Evolutionary conservation across 768 basidiomycete species (phyloP), one percentile per base, ranked within the genome.

Genomic region (Mrakia hoshinonis): DNA sequence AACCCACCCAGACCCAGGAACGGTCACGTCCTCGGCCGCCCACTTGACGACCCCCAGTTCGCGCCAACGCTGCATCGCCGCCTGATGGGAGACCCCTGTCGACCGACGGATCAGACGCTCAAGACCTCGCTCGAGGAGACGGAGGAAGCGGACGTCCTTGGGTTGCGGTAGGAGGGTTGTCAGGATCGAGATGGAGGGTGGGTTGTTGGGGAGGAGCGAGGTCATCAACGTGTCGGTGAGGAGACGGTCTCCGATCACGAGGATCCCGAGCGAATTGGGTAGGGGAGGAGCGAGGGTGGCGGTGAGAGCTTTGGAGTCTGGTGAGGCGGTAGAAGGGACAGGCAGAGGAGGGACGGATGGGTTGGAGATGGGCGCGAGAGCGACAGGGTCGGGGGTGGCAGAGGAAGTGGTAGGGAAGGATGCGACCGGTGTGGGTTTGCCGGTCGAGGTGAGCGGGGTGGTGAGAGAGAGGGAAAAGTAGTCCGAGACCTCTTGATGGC

Each of bases 191-290:
- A 79, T 24, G 49, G 58, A 38, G 4, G 58, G 31, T 3, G 60
- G 43, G 38, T 15, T 15, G 7, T 34, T 36, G 6, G 64, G 36
- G 51, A 71, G 38, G 34, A 54, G 46, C 15, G 70, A 26, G 15
- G 70, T 73, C 12, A 97, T 82, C 66, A 97, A 84, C 22, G 93
- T 81, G 78, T 99, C 95, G 0, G 95, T 99, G 76, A 96, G 89
- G 65, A 97, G 80, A 13, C 95, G 85, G 81, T 99, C 95, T 0
- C 95, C 95, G 15, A 99, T 87, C 48, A 97, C 80, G 69, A 97
- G 70, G 13, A 58, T 48, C n/a, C 62, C 62, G 10, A 64, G 46
- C 22, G 62, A 64, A 22, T 20, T 20, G 3, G 34, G 58, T 5
- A 31, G 58, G 3, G 58, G 58, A 18, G 13, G 34, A 22, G 36